Percentiles rank a stretch among this genome's conserved stretches.
Evolutionary conservation across 2,329 filamentous ascomycete genomes (phyloP).

Genomic region (Alternaria gaisen): DNA sequence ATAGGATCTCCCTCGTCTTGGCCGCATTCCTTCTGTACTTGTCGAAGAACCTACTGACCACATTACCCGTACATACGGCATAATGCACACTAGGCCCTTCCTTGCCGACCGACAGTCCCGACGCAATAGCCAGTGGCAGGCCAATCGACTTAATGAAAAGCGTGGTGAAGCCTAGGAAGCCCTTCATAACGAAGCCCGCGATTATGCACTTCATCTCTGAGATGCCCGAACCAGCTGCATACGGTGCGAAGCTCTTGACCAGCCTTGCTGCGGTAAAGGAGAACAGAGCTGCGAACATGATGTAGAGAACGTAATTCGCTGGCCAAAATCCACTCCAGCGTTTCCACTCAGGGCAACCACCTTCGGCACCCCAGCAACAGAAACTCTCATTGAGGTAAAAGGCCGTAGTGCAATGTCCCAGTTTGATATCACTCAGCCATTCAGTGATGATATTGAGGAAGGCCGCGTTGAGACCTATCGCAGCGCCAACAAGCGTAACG

Average conservation of each 20-base stretch:
- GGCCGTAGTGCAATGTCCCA: conserved; percentile 92
- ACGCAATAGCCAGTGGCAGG: conserved; percentile 90
- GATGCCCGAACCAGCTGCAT: conserved; percentile 95
- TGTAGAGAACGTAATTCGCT: conserved; percentile 87
- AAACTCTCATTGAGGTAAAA: conserved; percentile 98
- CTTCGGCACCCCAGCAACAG: conserved; percentile 96
- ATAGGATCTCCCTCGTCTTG: conserved; percentile 94
- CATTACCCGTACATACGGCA: conserved; percentile 95
- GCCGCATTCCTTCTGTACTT: conserved; percentile 93
- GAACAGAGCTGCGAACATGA: conserved; percentile 83
- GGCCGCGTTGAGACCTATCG: conserved; percentile 92
- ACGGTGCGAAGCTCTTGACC: conserved; percentile 91
- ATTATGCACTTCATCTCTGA: conserved; percentile 99
- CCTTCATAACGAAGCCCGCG: conserved; percentile 98
- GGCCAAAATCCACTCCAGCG: conserved; percentile 81
- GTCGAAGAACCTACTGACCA: conserved; percentile 89
- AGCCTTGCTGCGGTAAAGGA: conserved; percentile 82
- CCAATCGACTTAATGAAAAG: conserved; percentile 93
- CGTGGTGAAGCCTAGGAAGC: conserved; percentile 91
- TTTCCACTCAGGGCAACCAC: conserved; percentile 88
- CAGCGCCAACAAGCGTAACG: conserved; percentile 89
- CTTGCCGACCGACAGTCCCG: conserved; percentile 93
- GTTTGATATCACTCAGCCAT: conserved; percentile 94
- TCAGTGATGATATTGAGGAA: conserved; percentile 95
- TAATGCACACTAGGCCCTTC: conserved; percentile 99